phyloP scores from a whole-genome alignment of 495 filamentous ascomycete genomes.

The Cercophora sp. region DNA sequence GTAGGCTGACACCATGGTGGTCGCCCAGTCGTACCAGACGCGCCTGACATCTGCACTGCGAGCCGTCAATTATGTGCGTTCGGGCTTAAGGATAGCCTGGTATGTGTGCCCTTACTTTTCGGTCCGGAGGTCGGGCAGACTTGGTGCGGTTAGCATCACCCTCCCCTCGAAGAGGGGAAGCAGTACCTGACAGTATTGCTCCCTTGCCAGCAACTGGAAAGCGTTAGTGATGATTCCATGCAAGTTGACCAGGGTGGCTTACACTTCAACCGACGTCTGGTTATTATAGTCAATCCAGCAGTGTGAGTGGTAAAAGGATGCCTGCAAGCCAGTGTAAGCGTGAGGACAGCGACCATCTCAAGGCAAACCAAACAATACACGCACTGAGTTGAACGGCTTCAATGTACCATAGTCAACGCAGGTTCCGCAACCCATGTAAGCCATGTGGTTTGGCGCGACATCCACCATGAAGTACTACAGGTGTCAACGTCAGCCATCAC shows the following conservation, averaged over 20 bases:
- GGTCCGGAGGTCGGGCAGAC: slow-evolving; percentile 68
- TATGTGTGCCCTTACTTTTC: slow-evolving; percentile 37
- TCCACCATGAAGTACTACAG: slow-evolving; percentile 70
- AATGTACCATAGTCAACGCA: slow-evolving; percentile 59
- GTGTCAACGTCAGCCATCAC: not conserved
- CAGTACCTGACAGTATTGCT: slow-evolving; percentile 48
- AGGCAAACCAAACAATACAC: not conserved
- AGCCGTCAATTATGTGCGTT: too few relatives aligned
- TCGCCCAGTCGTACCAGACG: slow-evolving; percentile 65
- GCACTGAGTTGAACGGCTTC: slow-evolving; percentile 58
- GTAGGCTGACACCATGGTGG: slow-evolving; percentile 60
- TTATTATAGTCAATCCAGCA: slow-evolving; percentile 67
- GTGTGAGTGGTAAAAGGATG: slow-evolving; percentile 60
- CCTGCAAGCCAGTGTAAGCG: too few relatives aligned
- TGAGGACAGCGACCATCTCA: not conserved
- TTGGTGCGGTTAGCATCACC: too few relatives aligned
- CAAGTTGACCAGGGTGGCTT: slow-evolving; percentile 23
- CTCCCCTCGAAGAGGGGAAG: too few relatives aligned
- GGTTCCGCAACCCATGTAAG: slow-evolving; percentile 50
- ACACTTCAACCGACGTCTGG: slow-evolving; percentile 38
- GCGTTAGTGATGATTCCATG: slow-evolving; percentile 7
- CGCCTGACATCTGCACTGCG: slow-evolving; percentile 43
- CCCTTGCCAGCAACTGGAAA: slow-evolving; percentile 59
- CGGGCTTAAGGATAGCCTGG: not conserved
- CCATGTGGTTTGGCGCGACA: slow-evolving; percentile 76